Percentiles rank a stretch among this genome's conserved stretches.
phyloP scores from a whole-genome alignment of 176 grass and related monocot species.

The Microstegium vimineum region DNA sequence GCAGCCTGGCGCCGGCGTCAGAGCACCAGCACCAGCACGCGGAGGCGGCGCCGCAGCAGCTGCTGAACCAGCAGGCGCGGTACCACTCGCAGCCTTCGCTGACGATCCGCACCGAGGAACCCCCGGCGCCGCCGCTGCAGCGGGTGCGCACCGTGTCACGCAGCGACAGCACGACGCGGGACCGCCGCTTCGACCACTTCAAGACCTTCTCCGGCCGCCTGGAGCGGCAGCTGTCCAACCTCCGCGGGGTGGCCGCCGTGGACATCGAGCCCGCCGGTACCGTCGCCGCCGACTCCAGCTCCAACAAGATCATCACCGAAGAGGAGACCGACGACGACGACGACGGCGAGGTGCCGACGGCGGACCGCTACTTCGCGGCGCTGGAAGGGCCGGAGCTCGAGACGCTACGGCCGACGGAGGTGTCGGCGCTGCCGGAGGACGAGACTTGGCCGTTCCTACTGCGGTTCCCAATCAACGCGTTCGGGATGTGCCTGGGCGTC shows the following conservation, averaged over 20 bases:
- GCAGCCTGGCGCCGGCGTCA: neutral
- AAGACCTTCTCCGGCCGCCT: conserved; percentile 85
- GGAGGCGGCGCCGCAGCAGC: neutral
- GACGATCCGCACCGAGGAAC: neutral
- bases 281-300: neutral
- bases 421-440: conserved; percentile 63
- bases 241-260: conserved; percentile 30
- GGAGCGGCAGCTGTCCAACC: conserved; percentile 71
- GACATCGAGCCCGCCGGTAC: conserved; percentile 20
- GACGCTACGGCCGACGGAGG: conserved; percentile 48
- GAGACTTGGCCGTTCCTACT: conserved; percentile 88
- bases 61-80: conserved; percentile 34
- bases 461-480: conserved; percentile 65
- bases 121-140: neutral
- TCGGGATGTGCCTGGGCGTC: conserved; percentile 76
- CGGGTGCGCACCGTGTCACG: neutral
- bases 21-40: neutral
- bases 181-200: conserved; percentile 66
- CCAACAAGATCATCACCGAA: neutral
- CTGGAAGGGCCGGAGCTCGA: conserved; percentile 82
- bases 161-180: conserved; percentile 29
- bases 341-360: conserved; percentile 20
- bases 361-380: conserved; percentile 77
- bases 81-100: conserved; percentile 43
- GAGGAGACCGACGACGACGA: neutral